Evolutionary conservation across 306 rosid genomes (phyloP), one percentile per base, ranked within the genome.

Genomic region (Quercus alba): DNA sequence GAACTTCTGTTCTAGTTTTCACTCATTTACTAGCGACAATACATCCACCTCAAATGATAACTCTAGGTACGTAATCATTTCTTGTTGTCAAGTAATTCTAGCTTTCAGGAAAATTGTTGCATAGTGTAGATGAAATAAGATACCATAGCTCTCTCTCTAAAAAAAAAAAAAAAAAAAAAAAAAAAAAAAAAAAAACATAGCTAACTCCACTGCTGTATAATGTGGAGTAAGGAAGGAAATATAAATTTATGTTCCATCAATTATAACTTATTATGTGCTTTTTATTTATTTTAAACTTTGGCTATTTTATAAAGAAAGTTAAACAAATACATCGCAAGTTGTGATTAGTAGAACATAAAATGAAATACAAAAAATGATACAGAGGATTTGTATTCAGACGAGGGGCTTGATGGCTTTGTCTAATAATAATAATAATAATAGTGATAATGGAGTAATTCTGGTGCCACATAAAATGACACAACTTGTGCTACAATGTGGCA

Each of bases 241-340:
- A 25, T 25, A 25, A 25, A 1, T 25, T 25, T 41, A 38, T 38
- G 11, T 38, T 38, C 0, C 3, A 38, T 0, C 0, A 2, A 8
- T 8, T 0, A 41, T 0, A 41, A 2, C 0, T 8, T 41, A 0
- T 2, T 1, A 38, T 6, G 10, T 6, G 2, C 0, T 35, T 35
- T 7, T 6, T 7, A 0, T 7, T 2, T 0, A 2, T 41, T 41
- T 41, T 41, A 8, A 41, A 41, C 12, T 41, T 41, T 8, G 3
- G 12, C 1, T 41, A 41, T 41, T 41, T 41, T 41, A 41, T 41
- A 8, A 2, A 0, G 12, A 41, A 41, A 41, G 3, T 41, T 41
- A 41, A 41, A 41, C 3, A 41, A 8, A 41, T 41, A 41, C 9
- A 35, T 35, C 0, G 0, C 11, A 41, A 8, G 3, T 38, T 38